These are phyloP conservation scores for Sphagnum contortum DNA, from an alignment of 225 moss, liverwort and hornwort species.

Conservation along the genomic window DNA sequence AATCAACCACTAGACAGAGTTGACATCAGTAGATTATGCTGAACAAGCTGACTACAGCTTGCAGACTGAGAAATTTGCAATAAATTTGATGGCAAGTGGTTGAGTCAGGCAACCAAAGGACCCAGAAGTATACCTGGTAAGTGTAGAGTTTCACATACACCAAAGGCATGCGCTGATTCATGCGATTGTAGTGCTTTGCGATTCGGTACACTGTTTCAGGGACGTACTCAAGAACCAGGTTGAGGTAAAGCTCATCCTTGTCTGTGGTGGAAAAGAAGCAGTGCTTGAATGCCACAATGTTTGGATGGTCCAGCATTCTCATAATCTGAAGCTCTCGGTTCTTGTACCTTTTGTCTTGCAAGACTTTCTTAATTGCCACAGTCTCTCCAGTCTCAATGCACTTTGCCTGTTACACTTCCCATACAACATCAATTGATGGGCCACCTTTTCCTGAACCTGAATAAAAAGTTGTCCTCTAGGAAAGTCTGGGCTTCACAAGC, in stretches of 20 bases:
- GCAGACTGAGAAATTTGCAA: too few species aligned
- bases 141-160: slow-evolving; percentile 53
- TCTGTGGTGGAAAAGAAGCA: slow-evolving; percentile 54
- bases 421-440: too few species aligned
- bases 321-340: slow-evolving; percentile 53
- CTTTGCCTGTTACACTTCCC: slow-evolving; percentile 26
- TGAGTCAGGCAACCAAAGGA: too few species aligned
- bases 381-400: slow-evolving; percentile 60
- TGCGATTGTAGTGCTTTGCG: slow-evolving; percentile 56
- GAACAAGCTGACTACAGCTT: too few species aligned
- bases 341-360: slow-evolving; percentile 56
- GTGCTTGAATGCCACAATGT: slow-evolving; percentile 51
- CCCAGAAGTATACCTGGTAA: slow-evolving; percentile 24
- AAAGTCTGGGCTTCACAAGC: too few species aligned
- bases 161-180: slow-evolving; percentile 57
- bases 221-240: slow-evolving; percentile 49
- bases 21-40: too few species aligned
- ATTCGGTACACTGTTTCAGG: slow-evolving; percentile 54
- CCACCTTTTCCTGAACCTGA: background rate
- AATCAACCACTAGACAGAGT: too few species aligned
- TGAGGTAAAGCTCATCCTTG: slow-evolving; percentile 56
- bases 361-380: slow-evolving; percentile 51
- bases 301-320: slow-evolving; percentile 51
- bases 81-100: too few species aligned
- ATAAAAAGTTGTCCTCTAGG: background rate